phyloP scores from a whole-genome alignment of 768 basidiomycete species.

The Aureoboletus auriporus region DNA sequence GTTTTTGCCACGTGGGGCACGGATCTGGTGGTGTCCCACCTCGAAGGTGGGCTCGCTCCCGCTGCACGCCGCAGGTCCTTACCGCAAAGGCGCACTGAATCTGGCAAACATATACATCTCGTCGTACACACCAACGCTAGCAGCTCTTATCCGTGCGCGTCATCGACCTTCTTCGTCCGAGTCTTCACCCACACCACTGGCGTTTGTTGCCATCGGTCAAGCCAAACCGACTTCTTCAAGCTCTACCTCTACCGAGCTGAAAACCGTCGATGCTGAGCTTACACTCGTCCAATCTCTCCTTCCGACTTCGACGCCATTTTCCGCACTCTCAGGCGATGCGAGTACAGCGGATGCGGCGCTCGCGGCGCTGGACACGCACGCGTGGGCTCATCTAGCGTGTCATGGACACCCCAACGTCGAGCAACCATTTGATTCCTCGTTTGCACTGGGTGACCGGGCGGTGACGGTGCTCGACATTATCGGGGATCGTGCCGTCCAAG shows the following conservation, averaged over 20 bases:
- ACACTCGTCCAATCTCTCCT: conserved; percentile 17
- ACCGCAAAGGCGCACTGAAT: conserved; percentile 11
- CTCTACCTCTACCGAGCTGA: conserved; percentile 6
- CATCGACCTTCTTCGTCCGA: not conserved
- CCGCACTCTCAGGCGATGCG: conserved; percentile 8
- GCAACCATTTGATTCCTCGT: conserved; percentile 26
- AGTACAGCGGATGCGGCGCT: conserved; percentile 14
- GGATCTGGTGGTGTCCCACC: conserved; percentile 35
- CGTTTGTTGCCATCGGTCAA: conserved; percentile 21
- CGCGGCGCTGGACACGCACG: conserved; percentile 12
- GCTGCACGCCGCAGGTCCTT: conserved; percentile 31
- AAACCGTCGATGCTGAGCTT: conserved; percentile 16
- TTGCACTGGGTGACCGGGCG: conserved; percentile 20
- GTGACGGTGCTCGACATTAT: conserved; percentile 24
- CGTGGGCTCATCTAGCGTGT: conserved; percentile 32
- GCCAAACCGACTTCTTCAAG: conserved; percentile 2
- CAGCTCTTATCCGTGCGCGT: conserved; percentile 26
- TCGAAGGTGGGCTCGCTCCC: conserved; percentile 29
- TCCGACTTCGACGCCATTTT: conserved; percentile 10
- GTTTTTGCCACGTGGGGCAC: conserved; percentile 18
- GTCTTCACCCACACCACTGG: not conserved
- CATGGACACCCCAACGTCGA: conserved; percentile 21
- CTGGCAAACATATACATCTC: conserved; percentile 24
- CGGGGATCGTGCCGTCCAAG: not conserved
- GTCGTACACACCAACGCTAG: conserved; percentile 32